Evolutionary conservation across 495 filamentous ascomycete species (phyloP).

Genomic region (Letharia lupina): DNA sequence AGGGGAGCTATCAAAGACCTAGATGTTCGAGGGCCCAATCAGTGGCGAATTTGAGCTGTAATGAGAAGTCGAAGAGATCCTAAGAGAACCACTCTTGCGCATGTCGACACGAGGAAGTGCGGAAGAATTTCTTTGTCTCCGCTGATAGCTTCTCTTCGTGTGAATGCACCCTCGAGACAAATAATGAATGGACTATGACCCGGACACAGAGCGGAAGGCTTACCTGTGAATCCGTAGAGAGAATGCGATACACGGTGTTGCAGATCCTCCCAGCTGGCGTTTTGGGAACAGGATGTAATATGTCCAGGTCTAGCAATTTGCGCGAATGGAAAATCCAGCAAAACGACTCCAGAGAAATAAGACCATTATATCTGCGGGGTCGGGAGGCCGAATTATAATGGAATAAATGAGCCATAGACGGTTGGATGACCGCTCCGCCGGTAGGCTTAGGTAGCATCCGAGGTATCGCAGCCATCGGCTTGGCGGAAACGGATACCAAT

Average conservation of each 20-base stretch:
- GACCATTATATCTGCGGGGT: background rate
- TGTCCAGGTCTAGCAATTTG: background rate
- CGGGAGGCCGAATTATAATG: background rate
- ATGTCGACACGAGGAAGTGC: too few species aligned
- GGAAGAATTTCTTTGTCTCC: too few species aligned
- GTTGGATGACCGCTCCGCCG: background rate
- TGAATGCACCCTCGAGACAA: background rate
- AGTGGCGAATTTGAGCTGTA: background rate
- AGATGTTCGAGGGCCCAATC: background rate
- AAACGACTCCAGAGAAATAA: background rate
- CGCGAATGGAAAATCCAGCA: background rate
- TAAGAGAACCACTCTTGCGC: background rate
- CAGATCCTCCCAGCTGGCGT: background rate
- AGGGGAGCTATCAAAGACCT: background rate
- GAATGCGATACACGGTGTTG: background rate
- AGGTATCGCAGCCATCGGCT: background rate
- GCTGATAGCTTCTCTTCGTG: background rate
- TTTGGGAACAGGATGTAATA: too few species aligned
- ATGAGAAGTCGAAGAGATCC: background rate
- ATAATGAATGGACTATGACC: background rate
- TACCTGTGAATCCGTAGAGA: background rate
- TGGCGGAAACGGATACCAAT: background rate
- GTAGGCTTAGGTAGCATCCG: background rate
- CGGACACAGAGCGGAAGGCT: background rate
- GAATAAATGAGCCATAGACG: background rate